Evolutionary conservation across 2,329 filamentous ascomycete genomes (phyloP).

Genomic region (Colletotrichum lini): DNA sequence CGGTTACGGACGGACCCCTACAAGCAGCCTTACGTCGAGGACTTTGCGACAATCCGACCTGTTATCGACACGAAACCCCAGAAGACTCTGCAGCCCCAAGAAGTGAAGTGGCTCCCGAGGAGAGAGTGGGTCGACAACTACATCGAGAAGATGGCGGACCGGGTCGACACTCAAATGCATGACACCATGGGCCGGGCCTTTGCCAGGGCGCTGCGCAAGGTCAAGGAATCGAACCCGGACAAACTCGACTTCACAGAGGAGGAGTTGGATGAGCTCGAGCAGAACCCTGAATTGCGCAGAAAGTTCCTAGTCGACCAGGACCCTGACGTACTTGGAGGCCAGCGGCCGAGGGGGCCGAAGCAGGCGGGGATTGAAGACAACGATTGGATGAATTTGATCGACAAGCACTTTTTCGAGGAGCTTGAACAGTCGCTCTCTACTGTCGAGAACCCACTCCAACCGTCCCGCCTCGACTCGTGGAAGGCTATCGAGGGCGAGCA

Average conservation of each 20-base stretch:
- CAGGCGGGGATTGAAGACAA: neutral
- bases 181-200: slow-evolving; percentile 59
- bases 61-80: slow-evolving; percentile 79
- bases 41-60: slow-evolving; percentile 83
- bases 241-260: slow-evolving; percentile 71
- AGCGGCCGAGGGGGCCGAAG: slow-evolving; percentile 21
- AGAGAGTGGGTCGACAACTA: slow-evolving; percentile 75
- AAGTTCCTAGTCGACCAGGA: slow-evolving; percentile 53
- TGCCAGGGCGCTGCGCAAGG: slow-evolving; percentile 58
- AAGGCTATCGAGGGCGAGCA: slow-evolving; percentile 47
- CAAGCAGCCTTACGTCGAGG: slow-evolving; percentile 83
- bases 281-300: slow-evolving; percentile 56
- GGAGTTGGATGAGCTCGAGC: slow-evolving; percentile 59
- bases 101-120: slow-evolving; percentile 70
- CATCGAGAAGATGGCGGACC: slow-evolving; percentile 60
- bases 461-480: slow-evolving; percentile 53
- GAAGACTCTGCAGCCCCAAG: slow-evolving; percentile 63
- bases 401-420: slow-evolving; percentile 47
- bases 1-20: slow-evolving; percentile 80
- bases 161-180: slow-evolving; percentile 60
- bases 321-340: slow-evolving; percentile 17
- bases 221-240: slow-evolving; percentile 58
- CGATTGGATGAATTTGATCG: slow-evolving; percentile 42
- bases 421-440: slow-evolving; percentile 45
- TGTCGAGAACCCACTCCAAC: slow-evolving; percentile 48